These are phyloP conservation scores for Mesembryanthemum crystallinum DNA, from an alignment of 148 eudicot species.

Conservation along the genomic window DNA sequence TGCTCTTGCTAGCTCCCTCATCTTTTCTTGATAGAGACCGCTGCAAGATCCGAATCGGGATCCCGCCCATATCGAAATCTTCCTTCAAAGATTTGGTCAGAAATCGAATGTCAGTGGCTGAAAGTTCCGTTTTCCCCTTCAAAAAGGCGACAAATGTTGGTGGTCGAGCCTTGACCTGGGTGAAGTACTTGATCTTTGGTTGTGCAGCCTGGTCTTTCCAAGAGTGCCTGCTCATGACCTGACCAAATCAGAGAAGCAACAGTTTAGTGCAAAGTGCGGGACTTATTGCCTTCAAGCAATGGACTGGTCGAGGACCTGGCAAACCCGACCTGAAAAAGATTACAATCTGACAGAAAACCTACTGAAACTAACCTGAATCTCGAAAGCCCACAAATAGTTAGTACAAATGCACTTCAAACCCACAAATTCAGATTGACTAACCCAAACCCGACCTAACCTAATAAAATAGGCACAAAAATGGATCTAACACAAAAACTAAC, in stretches of 20 bases:
- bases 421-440: too few species aligned
- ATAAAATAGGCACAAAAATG: too few species aligned
- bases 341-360: too few species aligned
- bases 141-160: slow-evolving; percentile 96
- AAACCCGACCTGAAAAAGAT: too few species aligned
- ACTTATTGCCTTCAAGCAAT: too few species aligned
- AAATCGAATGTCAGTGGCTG: slow-evolving; percentile 83
- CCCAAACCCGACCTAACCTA: too few species aligned
- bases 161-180: slow-evolving; percentile 96
- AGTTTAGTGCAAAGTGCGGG: not conserved
- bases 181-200: slow-evolving; percentile 90
- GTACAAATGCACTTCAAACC: too few species aligned
- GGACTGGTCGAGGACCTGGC: too few species aligned
- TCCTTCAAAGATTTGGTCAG: slow-evolving; percentile 81
- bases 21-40: slow-evolving; percentile 40
- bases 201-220: slow-evolving; percentile 89
- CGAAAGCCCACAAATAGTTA: too few species aligned
- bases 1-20: slow-evolving; percentile 20
- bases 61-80: slow-evolving; percentile 90
- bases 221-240: slow-evolving; percentile 99
- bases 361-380: too few species aligned
- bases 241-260: slow-evolving; percentile 11
- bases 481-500: too few species aligned
- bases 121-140: slow-evolving; percentile 62
- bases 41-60: slow-evolving; percentile 82